Evolutionary conservation across 345 rosid species (phyloP).

Genomic region (Aegle marmelos): DNA sequence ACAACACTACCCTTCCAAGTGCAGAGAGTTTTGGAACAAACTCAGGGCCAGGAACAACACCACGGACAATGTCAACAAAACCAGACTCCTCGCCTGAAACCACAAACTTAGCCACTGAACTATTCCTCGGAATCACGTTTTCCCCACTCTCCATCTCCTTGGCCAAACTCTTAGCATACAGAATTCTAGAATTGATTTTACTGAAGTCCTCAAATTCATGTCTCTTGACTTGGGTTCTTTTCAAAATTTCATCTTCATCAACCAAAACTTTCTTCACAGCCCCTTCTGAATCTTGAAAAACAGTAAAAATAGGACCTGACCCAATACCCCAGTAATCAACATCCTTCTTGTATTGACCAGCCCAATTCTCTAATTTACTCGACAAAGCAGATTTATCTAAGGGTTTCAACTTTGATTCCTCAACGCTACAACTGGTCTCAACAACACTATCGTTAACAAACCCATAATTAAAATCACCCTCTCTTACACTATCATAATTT

Average conservation of each 20-base stretch:
- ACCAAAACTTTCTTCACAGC: conserved; percentile 54
- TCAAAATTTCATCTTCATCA: conserved; percentile 53
- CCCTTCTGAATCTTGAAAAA: conserved; percentile 52
- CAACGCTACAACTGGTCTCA: conserved; percentile 19
- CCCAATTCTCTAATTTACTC: conserved; percentile 67
- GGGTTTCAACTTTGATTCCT: conserved; percentile 26
- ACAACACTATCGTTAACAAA: conserved; percentile 12
- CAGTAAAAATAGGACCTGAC: conserved; percentile 57
- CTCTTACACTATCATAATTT: conserved; percentile 15
- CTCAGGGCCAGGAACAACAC: conserved; percentile 31
- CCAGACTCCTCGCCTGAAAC: conserved; percentile 31
- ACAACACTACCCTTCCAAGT: conserved; percentile 47
- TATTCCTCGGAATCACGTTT: conserved; percentile 57
- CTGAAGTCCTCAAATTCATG: conserved; percentile 29
- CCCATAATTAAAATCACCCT: conserved; percentile 10
- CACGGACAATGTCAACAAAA: conserved; percentile 34
- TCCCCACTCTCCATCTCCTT: conserved; percentile 58
- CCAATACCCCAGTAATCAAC: conserved; percentile 74
- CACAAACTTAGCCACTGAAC: conserved; percentile 66
- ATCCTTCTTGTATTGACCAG: conserved; percentile 57
- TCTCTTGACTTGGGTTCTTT: conserved; percentile 34
- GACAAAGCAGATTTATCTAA: conserved; percentile 46
- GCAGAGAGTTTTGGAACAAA: conserved; percentile 38
- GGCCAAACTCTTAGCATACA: conserved; percentile 61
- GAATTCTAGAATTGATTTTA: conserved; percentile 38